These are phyloP conservation scores for Nadsonia starkeyi-henricii DNA, from an alignment of 1,139 yeast genomes.

Conservation along the genomic window DNA sequence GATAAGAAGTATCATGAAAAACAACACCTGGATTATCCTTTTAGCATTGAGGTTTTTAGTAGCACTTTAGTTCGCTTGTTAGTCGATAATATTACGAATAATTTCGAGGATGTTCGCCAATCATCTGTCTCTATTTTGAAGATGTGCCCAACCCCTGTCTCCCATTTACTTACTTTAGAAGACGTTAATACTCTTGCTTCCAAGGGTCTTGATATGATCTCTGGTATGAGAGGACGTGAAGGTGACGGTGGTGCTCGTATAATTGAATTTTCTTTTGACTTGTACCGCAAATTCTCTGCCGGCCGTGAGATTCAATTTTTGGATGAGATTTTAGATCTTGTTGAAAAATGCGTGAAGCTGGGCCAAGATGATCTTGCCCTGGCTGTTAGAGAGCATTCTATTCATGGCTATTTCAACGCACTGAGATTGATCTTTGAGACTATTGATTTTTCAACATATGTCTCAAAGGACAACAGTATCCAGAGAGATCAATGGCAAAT, in stretches of 20 bases:
- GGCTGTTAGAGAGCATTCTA: slow-evolving; percentile 34
- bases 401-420: slow-evolving; percentile 58
- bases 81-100: slow-evolving; percentile 49
- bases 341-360: slow-evolving; percentile 19
- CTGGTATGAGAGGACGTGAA: slow-evolving; percentile 49
- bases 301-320: slow-evolving; percentile 22
- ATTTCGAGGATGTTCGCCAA: slow-evolving; percentile 63
- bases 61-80: slow-evolving; percentile 31
- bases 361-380: slow-evolving; percentile 25
- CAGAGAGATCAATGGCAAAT: slow-evolving; percentile 4
- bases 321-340: slow-evolving; percentile 21
- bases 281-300: slow-evolving; percentile 13
- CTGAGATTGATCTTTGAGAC: slow-evolving; percentile 35
- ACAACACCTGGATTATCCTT: slow-evolving; percentile 30
- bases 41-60: slow-evolving; percentile 31
- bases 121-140: slow-evolving; percentile 35
- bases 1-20: slow-evolving; percentile 27
- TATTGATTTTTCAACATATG: slow-evolving; percentile 10
- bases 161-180: slow-evolving; percentile 13
- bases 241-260: slow-evolving; percentile 76
- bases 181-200: slow-evolving; percentile 22
- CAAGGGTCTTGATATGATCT: slow-evolving; percentile 33
- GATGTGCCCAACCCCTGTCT: slow-evolving; percentile 31
- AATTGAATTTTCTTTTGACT: slow-evolving; percentile 32
- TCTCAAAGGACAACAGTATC: not conserved